These are phyloP conservation scores for Tulasnella sp. DNA, from an alignment of 768 basidiomycete genomes.

Conservation along the genomic window DNA sequence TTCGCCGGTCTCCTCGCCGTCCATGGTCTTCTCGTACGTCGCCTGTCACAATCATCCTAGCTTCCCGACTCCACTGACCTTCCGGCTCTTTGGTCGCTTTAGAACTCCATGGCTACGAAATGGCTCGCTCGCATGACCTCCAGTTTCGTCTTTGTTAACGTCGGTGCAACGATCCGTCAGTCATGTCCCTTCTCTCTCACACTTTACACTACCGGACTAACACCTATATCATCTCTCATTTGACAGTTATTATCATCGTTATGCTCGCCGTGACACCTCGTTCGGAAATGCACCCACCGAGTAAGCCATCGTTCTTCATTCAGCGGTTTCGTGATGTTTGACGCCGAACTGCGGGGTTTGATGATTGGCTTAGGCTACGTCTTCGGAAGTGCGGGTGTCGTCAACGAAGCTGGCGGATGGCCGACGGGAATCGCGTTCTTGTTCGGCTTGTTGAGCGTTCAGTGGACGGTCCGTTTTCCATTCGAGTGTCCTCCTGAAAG, in stretches of 20 bases:
- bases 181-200: no score
- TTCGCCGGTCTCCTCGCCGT: constrained; percentile 65
- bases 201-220: no score
- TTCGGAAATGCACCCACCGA: constrained; percentile 66
- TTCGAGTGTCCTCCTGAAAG: background rate
- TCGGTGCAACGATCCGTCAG: constrained; percentile 62
- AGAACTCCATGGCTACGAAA: constrained; percentile 65
- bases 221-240: background rate
- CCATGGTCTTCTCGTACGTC: constrained; percentile 55
- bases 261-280: constrained; percentile 64
- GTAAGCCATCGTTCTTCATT: background rate
- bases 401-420: constrained; percentile 70
- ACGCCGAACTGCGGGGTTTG: background rate
- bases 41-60: background rate
- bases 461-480: constrained; percentile 53
- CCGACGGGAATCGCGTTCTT: constrained; percentile 71
- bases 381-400: constrained; percentile 60
- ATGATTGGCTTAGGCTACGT: constrained; percentile 38
- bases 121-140: constrained; percentile 63
- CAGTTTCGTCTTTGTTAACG: constrained; percentile 77
- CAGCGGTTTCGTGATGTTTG: background rate
- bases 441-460: constrained; percentile 74
- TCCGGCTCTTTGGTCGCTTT: background rate
- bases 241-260: constrained; percentile 74
- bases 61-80: background rate